Evolutionary conservation across 1,284 basidiomycete genomes (phyloP).

Genomic region (Crocinoboletus sp.): DNA sequence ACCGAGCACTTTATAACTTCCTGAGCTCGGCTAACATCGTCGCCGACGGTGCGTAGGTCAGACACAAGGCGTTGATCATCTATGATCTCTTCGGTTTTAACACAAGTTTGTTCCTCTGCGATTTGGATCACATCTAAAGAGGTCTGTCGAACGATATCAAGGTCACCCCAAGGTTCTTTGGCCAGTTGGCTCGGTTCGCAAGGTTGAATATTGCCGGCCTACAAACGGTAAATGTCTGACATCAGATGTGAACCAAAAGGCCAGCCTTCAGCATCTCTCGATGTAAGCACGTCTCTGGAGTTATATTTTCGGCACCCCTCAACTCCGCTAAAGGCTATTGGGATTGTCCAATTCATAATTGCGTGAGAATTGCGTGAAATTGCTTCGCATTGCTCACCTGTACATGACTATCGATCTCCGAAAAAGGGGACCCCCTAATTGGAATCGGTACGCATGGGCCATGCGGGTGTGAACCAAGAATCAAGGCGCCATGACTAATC

Average conservation of each 20-base stretch:
- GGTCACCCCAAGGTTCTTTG: conserved; percentile 1
- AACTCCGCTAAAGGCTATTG: conserved; percentile 5
- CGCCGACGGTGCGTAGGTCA: background rate
- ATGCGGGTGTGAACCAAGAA: background rate
- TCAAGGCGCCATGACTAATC: background rate
- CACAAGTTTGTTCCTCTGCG: background rate
- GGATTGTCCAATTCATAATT: background rate
- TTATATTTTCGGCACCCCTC: background rate
- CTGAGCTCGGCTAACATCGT: background rate
- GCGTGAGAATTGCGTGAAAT: background rate
- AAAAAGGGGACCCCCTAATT: background rate
- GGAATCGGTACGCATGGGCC: background rate
- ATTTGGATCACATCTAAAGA: background rate
- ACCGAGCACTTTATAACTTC: conserved; percentile 1
- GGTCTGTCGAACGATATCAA: background rate
- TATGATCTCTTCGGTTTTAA: conserved; percentile 1
- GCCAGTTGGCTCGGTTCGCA: background rate
- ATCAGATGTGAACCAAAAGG: background rate
- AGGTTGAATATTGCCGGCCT: conserved; percentile 6
- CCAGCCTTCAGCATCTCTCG: conserved; percentile 14
- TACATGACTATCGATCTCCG: background rate
- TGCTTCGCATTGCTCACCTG: conserved; percentile 16
- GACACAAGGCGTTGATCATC: background rate
- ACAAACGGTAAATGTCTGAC: background rate
- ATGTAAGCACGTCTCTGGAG: background rate